These are phyloP conservation scores for Phoma herbarum DNA, from an alignment of 2,329 filamentous ascomycete genomes.

Conservation along the genomic window DNA sequence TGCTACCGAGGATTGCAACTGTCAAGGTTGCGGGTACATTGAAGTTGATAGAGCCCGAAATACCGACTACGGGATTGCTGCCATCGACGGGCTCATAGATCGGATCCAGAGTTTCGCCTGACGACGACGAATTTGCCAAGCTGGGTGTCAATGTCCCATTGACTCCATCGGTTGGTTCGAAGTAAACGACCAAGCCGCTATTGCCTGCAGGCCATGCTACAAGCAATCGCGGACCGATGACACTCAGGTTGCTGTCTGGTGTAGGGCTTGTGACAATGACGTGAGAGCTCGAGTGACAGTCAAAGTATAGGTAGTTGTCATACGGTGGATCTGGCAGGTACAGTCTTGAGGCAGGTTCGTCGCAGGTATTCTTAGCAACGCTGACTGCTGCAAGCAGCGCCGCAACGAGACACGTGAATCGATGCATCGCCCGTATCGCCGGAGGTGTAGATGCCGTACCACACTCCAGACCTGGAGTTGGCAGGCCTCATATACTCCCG, in stretches of 20 bases:
- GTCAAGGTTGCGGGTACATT: conserved; percentile 66
- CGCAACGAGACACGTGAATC: not conserved
- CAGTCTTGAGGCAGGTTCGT: conserved; percentile 39
- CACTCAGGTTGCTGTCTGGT: conserved; percentile 61
- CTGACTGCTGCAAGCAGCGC: conserved; percentile 11
- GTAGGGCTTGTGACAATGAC: conserved; percentile 68
- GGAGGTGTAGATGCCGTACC: not conserved
- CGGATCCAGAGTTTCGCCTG: conserved; percentile 57
- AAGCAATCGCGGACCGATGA: conserved; percentile 67
- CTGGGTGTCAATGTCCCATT: conserved; percentile 64
- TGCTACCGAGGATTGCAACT: conserved; percentile 67
- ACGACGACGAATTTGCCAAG: conserved; percentile 60
- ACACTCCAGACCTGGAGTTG: not conserved
- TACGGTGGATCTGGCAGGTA: conserved; percentile 66
- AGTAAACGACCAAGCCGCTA: conserved; percentile 67
- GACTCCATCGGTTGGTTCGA: conserved; percentile 62
- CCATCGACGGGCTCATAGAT: conserved; percentile 51
- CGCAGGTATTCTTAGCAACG: conserved; percentile 19
- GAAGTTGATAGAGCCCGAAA: conserved; percentile 64
- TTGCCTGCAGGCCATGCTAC: conserved; percentile 72
- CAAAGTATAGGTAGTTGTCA: conserved; percentile 72
- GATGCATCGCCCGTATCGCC: not conserved
- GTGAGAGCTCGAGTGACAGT: conserved; percentile 67
- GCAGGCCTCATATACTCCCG: not conserved
- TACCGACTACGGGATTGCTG: conserved; percentile 59